phyloP scores from a whole-genome alignment of 164 flowering plant species.

The Dillenia suffruticosa region DNA sequence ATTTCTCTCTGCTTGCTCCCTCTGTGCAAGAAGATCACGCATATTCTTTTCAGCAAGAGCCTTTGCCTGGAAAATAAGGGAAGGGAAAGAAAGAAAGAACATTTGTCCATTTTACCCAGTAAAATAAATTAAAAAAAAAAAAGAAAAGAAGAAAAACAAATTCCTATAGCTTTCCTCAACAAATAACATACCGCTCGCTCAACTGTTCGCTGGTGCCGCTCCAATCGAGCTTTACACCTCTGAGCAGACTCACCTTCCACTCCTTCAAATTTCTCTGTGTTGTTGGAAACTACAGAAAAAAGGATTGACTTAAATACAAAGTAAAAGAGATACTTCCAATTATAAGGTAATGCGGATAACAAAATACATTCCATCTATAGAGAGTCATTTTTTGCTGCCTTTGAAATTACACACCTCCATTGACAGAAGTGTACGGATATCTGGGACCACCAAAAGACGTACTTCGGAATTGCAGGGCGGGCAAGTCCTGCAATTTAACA shows the following conservation, averaged over 20 bases:
- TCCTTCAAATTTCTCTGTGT: conserved; percentile 32
- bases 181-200: conserved; percentile 78
- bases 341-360: neutral
- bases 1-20: conserved; percentile 86
- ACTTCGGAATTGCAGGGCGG: conserved; percentile 30
- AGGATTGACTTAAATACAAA: conserved; percentile 13
- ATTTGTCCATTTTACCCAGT: neutral
- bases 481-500: conserved; percentile 15
- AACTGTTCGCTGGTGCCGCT: conserved; percentile 79
- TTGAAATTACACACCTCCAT: conserved; percentile 28
- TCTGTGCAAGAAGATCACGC: conserved; percentile 83
- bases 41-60: conserved; percentile 89
- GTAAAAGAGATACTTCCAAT: neutral
- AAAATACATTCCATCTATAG: conserved; percentile 1
- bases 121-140: neutral
- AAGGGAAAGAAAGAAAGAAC: too few relatives aligned
- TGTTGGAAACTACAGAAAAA: conserved; percentile 19
- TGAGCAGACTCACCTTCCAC: conserved; percentile 77
- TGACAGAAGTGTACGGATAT: conserved; percentile 28
- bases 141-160: neutral
- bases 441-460: conserved; percentile 30
- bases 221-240: conserved; percentile 85
- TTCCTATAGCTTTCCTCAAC: too few relatives aligned
- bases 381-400: neutral
- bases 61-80: conserved; percentile 56